These are phyloP conservation scores for Ophiostoma tasmaniense DNA, from an alignment of 2,329 filamentous ascomycete genomes.

Conservation along the genomic window DNA sequence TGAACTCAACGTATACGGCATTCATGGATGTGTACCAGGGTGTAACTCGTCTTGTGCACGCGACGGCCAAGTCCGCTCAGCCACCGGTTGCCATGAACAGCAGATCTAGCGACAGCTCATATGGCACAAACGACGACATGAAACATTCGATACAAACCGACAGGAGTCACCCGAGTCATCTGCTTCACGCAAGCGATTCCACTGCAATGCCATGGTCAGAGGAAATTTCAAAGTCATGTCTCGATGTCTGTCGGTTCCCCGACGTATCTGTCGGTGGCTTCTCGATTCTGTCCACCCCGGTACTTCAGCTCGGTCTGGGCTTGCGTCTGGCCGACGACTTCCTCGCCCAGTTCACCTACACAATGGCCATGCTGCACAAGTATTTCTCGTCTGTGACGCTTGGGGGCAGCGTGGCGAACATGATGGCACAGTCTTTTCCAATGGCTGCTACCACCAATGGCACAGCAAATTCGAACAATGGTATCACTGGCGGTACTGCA, in stretches of 20 bases:
- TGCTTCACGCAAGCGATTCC: neutral
- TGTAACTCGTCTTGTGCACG: slow-evolving; percentile 31
- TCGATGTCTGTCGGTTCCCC: slow-evolving; percentile 34
- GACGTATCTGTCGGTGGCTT: slow-evolving; percentile 35
- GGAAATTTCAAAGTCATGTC: slow-evolving; percentile 20
- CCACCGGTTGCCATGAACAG: neutral
- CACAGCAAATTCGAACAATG: neutral
- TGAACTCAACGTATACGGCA: slow-evolving; percentile 32
- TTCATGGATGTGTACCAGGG: slow-evolving; percentile 35
- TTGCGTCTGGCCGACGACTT: slow-evolving; percentile 37
- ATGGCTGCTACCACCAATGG: neutral
- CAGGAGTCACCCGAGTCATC: neutral
- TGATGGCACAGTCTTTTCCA: neutral
- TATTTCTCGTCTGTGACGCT: neutral
- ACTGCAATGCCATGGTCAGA: slow-evolving; percentile 7
- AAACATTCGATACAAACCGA: neutral
- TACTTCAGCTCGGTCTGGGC: slow-evolving; percentile 36
- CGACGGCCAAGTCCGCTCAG: neutral
- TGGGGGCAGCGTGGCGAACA: neutral
- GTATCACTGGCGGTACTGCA: neutral
- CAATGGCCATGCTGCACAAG: slow-evolving; percentile 1
- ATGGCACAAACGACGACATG: neutral
- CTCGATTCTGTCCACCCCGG: slow-evolving; percentile 32
- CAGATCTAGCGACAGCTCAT: neutral
- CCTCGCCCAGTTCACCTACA: slow-evolving; percentile 26